Evolutionary conservation across 2,329 filamentous ascomycete genomes (phyloP), one percentile per base, ranked within the genome.

Genomic region (Colletotrichum sp.): DNA sequence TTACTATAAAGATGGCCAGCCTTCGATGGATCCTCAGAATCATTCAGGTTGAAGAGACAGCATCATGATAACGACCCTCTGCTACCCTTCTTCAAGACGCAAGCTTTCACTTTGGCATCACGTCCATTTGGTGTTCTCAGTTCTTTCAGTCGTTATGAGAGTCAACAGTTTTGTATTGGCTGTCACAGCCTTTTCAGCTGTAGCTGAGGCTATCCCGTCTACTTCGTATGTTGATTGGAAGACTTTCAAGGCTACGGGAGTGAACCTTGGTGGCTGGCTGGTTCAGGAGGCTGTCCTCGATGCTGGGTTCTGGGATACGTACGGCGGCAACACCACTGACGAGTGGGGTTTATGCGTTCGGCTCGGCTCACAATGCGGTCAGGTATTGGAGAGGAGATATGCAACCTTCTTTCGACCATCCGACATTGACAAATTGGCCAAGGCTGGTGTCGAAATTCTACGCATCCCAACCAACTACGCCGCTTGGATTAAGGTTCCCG

Each of bases 401-500:
- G 70, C 70, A n/a, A 66, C 61, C 18, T 71, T 48, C 32, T 22
- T 71, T 34, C n/a, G n/a, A 15, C 43, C 70, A 6, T 62, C 43
- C 25, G 61, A 71, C n/a, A 67, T 71, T n/a, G 70, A 71, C 30
- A 71, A 71, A 32, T 62, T 71, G 16, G 70, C 70, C n/a, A 27
- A 36, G 7, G 62, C 43, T 25, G 70, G 70, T 9, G 34, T 67
- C 22, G 58, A 52, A 27, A 43, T 71, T 32, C 27, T 71, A 1
- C 70, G 70, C 28, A 71, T 71, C 43, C 70, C 70, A 12, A 71
- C 70, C 10, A 43, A 30, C 48, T 71, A 67, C 62, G 52, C 43
- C 30, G 70, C 70, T 6, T 71, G 70, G 70, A 9, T 71, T 10
- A 32, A 66, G 16, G 70, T 71, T n/a, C 32, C 70, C 7, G 70